phyloP scores from a whole-genome alignment of 2,329 filamentous ascomycete species.

The Fusarium devonianum region DNA sequence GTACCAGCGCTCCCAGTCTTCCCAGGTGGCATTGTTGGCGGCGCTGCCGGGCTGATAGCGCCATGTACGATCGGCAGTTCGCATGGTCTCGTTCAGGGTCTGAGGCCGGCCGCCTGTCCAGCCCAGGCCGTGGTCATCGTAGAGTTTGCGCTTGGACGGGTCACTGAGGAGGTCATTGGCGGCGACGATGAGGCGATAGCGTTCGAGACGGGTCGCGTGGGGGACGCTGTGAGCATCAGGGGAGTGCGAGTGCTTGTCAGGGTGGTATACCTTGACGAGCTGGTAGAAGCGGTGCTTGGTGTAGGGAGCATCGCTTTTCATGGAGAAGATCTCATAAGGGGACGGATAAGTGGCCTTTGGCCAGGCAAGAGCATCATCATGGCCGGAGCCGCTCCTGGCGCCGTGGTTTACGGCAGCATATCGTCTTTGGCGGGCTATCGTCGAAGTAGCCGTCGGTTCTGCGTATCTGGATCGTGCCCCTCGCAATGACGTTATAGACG shows the following conservation, averaged over 20 bases:
- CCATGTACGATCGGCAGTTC: constrained; percentile 57
- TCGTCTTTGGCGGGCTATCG: constrained; percentile 15
- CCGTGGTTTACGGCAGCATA: constrained; percentile 35
- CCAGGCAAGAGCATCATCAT: constrained; percentile 49
- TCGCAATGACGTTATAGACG: constrained; percentile 38
- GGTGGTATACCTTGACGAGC: constrained; percentile 95
- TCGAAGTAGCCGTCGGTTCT: constrained; percentile 4
- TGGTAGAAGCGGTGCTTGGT: constrained; percentile 86
- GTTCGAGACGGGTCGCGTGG: constrained; percentile 74
- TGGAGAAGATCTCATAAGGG: constrained; percentile 87
- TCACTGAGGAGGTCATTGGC: constrained; percentile 90
- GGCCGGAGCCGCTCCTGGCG: constrained; percentile 4
- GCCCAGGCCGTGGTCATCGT: constrained; percentile 82
- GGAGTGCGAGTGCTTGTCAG: constrained; percentile 66
- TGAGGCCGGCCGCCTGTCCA: constrained; percentile 72
- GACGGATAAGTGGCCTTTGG: constrained; percentile 65
- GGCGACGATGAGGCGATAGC: constrained; percentile 86
- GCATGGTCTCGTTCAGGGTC: constrained; percentile 49
- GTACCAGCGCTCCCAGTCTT: constrained; percentile 92
- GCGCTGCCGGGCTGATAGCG: constrained; percentile 56
- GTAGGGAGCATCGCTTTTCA: constrained; percentile 69
- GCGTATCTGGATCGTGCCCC: constrained; percentile 16
- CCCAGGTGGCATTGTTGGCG: constrained; percentile 88
- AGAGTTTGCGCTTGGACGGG: constrained; percentile 77
- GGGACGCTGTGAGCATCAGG: constrained; percentile 45